Base-by-base conservation (phyloP, 2,329 filamentous ascomycete species). In the Fusarium graminum region DNA sequence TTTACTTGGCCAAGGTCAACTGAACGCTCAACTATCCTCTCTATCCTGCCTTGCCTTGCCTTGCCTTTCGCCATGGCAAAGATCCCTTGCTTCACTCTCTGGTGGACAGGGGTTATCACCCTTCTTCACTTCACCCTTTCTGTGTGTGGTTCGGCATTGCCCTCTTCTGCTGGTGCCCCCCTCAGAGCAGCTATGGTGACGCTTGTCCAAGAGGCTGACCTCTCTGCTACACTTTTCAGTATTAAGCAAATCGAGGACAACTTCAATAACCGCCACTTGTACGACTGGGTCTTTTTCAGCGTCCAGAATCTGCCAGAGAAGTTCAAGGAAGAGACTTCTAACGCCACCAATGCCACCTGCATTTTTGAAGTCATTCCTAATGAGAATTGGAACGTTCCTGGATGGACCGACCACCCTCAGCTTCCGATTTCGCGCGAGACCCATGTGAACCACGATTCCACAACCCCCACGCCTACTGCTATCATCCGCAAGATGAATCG, bases 231-330 rank as follows among this genome's bases (percentile, higher is more conserved):
- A 26, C 65, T 78, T 41, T 74, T 68, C 22, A 76, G 76, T 17
- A 75, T 96, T 82, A 78, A 79, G 29, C 90, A 96, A 72, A 64
- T 80, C 4, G 78, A 80, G 56, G 67, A 74, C 6, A 72, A 72
- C 2, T 96, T 92, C 89, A 96, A 96, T 74, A 80, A 82, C 74
- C 92, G 92, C 67, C 91, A 93, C 81, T 90, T 91, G 72, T 96
- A 96, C 74, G 91, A 93, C 42, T 96, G 92, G 90, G 90, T 92
- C 40, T 94, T 96, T 80, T 92, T 95, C 83, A 95, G 94, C 77
- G 88, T 93, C 71, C 86, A 90, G 51, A 88, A 89, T 6, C 93
- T 96, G 74, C 89, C 88, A 6, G 87, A 92, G 10, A 87, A 91
- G 59, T 96, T 96, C 81, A 94, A 92, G 75, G 80, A 80, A 34